A percentile compares a stretch with the other conserved stretches of the same genome.
Conservation (phyloP, 2,329 filamentous ascomycete species). For the Leptographium procerum region DNA sequence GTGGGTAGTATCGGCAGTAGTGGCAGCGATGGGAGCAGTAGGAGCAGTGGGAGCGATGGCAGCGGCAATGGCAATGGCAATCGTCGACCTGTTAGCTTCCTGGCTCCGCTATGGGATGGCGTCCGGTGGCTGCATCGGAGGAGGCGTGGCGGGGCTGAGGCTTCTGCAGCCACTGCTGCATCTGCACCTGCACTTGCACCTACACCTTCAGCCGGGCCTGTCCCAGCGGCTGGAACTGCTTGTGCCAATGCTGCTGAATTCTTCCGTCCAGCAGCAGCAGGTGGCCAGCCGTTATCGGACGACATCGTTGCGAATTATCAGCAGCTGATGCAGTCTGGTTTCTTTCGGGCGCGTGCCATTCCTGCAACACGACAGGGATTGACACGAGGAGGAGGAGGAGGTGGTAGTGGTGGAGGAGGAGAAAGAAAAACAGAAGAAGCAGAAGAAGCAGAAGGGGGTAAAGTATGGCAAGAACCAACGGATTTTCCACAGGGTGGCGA, state of each 20-base stretch:
- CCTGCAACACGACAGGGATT: constrained; percentile 40
- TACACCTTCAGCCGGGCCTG: too few species aligned
- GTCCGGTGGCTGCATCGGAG: constrained; percentile 18
- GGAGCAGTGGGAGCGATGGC: constrained; percentile 6
- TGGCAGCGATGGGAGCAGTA: not conserved
- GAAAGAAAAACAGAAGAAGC: too few species aligned
- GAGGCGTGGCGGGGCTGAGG: constrained; percentile 1
- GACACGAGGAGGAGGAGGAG: constrained; percentile 6
- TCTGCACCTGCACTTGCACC: not conserved
- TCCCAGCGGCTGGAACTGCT: too few species aligned
- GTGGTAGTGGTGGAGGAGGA: too few species aligned
- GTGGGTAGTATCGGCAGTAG: not conserved
- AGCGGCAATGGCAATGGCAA: not conserved
- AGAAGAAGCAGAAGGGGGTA: too few species aligned
- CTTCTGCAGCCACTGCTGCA: not conserved
- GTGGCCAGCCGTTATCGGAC: constrained; percentile 27
- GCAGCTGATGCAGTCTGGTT: constrained; percentile 43
- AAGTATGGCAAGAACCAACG: too few species aligned
- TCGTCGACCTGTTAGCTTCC: constrained; percentile 15
- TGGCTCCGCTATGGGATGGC: constrained; percentile 22
- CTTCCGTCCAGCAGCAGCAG: not conserved
- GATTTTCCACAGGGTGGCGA: too few species aligned
- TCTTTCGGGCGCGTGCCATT: constrained; percentile 48
- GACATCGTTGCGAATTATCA: constrained; percentile 47
- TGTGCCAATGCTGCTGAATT: not conserved